Conservation (phyloP, 306 rosid species). For the Sophora flavescens region DNA sequence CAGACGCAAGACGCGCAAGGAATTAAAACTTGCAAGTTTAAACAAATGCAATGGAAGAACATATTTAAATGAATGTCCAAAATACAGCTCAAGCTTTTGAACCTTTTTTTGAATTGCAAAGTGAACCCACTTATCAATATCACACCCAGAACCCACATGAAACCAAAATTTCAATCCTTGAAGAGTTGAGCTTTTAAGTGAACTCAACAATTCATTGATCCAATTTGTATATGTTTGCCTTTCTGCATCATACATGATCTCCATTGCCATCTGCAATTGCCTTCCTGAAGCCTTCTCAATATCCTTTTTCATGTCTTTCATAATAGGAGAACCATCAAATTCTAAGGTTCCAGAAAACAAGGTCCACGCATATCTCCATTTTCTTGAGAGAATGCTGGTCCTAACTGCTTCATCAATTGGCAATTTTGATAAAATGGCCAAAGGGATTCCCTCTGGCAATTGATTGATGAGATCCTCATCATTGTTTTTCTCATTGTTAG, state of each 20-base stretch:
- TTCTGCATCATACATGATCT: slow-evolving; percentile 51
- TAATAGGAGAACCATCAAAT: slow-evolving; percentile 48
- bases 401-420: slow-evolving; percentile 48
- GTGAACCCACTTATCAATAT: slow-evolving; percentile 46
- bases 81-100: slow-evolving; percentile 48
- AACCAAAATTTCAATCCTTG: slow-evolving; percentile 53
- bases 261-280: slow-evolving; percentile 47
- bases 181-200: slow-evolving; percentile 38
- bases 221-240: slow-evolving; percentile 51
- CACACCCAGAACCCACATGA: slow-evolving; percentile 36
- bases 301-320: slow-evolving; percentile 48
- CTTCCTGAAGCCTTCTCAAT: slow-evolving; percentile 26
- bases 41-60: slow-evolving; percentile 50
- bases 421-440: slow-evolving; percentile 46
- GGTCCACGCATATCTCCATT: slow-evolving; percentile 49
- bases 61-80: slow-evolving; percentile 44
- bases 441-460: slow-evolving; percentile 51
- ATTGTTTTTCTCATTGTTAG: slow-evolving; percentile 9
- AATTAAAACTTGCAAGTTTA: slow-evolving; percentile 25
- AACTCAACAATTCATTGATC: slow-evolving; percentile 46
- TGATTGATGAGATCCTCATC: slow-evolving; percentile 51
- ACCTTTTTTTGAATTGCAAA: slow-evolving; percentile 51
- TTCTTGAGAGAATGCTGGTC: slow-evolving; percentile 52
- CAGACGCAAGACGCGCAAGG: slow-evolving; percentile 42
- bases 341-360: slow-evolving; percentile 46